phyloP scores from a whole-genome alignment of 2,329 filamentous ascomycete species.

The Lojkania enalia region DNA sequence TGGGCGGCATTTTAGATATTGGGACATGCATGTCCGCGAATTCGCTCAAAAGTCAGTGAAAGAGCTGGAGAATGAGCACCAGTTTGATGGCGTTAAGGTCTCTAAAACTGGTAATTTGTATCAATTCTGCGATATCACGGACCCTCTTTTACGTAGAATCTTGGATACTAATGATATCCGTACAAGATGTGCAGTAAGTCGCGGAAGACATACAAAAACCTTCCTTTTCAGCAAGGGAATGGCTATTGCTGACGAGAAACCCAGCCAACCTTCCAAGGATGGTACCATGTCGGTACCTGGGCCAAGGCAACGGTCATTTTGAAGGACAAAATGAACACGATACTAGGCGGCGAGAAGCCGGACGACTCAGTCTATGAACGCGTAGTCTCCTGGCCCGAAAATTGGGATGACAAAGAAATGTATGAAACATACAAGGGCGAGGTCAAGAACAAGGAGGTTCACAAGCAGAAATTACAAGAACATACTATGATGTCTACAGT shows the following conservation, averaged over 20 bases:
- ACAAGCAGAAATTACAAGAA: slow-evolving; percentile 30
- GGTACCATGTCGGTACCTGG: slow-evolving; percentile 81
- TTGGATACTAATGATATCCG: slow-evolving; percentile 63
- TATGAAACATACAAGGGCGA: slow-evolving; percentile 34
- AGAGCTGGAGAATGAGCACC: slow-evolving; percentile 55
- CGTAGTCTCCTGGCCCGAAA: slow-evolving; percentile 37
- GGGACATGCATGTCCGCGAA: slow-evolving; percentile 29
- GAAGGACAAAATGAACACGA: slow-evolving; percentile 72
- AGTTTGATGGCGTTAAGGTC: slow-evolving; percentile 80
- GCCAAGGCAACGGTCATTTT: slow-evolving; percentile 85
- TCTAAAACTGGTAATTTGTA: slow-evolving; percentile 84
- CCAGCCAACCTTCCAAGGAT: slow-evolving; percentile 65
- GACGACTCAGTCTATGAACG: slow-evolving; percentile 37
- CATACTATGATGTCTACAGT: slow-evolving; percentile 38
- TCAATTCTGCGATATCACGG: slow-evolving; percentile 90
- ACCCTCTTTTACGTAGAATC: slow-evolving; percentile 70
- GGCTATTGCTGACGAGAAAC: slow-evolving; percentile 1
- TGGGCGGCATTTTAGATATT: slow-evolving; percentile 29
- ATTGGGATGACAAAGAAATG: slow-evolving; percentile 38
- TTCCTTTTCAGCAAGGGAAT: no score
- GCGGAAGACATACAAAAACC: slow-evolving; percentile 52
- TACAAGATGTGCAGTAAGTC: slow-evolving; percentile 56
- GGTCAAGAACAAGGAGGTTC: slow-evolving; percentile 25
- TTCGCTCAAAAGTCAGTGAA: slow-evolving; percentile 26
- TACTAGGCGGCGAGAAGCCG: slow-evolving; percentile 41